Evolutionary conservation across 495 filamentous ascomycete species (phyloP).

Genomic region (Venustampulla echinocandica): DNA sequence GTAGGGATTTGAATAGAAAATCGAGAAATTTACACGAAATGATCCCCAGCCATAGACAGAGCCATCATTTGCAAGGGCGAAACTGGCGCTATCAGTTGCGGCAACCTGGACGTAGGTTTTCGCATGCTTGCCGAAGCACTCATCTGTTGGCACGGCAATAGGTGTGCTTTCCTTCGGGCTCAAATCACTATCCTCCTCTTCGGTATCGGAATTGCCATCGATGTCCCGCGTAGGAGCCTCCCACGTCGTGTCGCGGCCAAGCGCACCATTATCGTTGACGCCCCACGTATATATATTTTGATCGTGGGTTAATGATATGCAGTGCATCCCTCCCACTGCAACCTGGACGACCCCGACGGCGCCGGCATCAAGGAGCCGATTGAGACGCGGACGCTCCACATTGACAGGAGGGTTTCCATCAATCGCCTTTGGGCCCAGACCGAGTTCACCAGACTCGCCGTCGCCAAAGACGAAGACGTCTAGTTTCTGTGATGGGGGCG

Average conservation of each 20-base stretch:
- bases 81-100: slow-evolving; percentile 54
- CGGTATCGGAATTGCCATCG: slow-evolving; percentile 28
- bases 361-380: slow-evolving; percentile 38
- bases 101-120: slow-evolving; percentile 47
- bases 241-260: slow-evolving; percentile 54
- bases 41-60: slow-evolving; percentile 64
- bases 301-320: slow-evolving; percentile 51
- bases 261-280: slow-evolving; percentile 57
- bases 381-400: slow-evolving; percentile 44
- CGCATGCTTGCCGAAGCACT: slow-evolving; percentile 21
- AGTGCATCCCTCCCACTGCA: slow-evolving; percentile 59
- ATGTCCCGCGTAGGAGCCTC: slow-evolving; percentile 39
- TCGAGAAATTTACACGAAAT: slow-evolving; percentile 42
- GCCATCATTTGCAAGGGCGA: slow-evolving; percentile 55
- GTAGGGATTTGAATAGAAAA: not conserved
- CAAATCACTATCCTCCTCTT: slow-evolving; percentile 39
- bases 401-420: slow-evolving; percentile 36
- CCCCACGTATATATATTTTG: slow-evolving; percentile 62
- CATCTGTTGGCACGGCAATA: slow-evolving; percentile 34
- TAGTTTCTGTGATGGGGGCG: slow-evolving; percentile 26
- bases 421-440: slow-evolving; percentile 24
- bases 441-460: slow-evolving; percentile 44
- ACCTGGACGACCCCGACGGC: slow-evolving; percentile 56
- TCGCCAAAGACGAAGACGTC: slow-evolving; percentile 47
- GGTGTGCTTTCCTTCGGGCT: slow-evolving; percentile 55